Conservation (phyloP, 371 early-diverging fungal genomes). For the Mortierella sp. region DNA sequence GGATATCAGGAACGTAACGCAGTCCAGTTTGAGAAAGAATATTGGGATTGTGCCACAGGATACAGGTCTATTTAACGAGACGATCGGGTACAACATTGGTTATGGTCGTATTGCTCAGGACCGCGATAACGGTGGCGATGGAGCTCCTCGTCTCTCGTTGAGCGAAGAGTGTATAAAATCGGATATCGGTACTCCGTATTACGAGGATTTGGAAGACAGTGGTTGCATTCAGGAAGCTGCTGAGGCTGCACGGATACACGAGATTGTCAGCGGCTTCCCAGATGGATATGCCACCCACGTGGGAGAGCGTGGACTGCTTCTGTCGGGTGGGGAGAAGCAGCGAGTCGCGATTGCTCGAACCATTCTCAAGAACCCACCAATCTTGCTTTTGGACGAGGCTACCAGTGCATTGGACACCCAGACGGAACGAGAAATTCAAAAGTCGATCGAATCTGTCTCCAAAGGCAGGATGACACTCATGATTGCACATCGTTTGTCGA, state of each 20-base stretch:
- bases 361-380: constrained; percentile 80
- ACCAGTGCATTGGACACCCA: constrained; percentile 62
- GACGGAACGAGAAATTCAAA: constrained; percentile 88
- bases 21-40: too few relatives aligned
- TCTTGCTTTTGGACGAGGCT: constrained; percentile 84
- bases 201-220: too few relatives aligned
- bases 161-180: too few relatives aligned
- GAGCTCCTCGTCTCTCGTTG: too few relatives aligned
- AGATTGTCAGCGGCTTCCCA: constrained; percentile 73
- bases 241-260: constrained; percentile 82
- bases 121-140: too few relatives aligned
- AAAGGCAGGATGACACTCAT: constrained; percentile 91
- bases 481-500: constrained; percentile 94
- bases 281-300: constrained; percentile 91
- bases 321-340: constrained; percentile 97
- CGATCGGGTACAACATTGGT: too few relatives aligned
- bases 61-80: too few relatives aligned
- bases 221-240: too few relatives aligned
- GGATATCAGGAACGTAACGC: too few relatives aligned
- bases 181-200: too few relatives aligned
- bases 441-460: constrained; percentile 74
- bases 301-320: constrained; percentile 92
- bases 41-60: too few relatives aligned
- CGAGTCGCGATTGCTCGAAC: constrained; percentile 90
- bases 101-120: too few relatives aligned